Base-by-base conservation (phyloP, 1,284 basidiomycete genomes). In the Naganishia cerealis region DNA sequence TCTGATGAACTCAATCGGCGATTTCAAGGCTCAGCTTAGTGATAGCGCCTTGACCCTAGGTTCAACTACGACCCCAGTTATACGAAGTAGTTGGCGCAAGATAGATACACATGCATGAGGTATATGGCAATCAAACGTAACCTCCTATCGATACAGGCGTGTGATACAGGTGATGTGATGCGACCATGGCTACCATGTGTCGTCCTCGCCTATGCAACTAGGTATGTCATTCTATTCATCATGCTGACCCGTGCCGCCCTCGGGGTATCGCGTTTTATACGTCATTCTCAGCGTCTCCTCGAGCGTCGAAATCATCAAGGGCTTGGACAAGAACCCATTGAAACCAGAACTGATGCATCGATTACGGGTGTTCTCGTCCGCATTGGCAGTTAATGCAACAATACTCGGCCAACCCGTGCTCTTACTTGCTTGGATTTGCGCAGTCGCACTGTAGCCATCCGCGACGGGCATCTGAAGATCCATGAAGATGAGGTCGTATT, bases 311-410 rank as follows among this genome's bases (percentile, higher is more conserved):
- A 69, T 67, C 21, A 57, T 73, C 26, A 80, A 69, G 0, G 79
- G 79, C 69, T 80, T 80, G 26, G 70, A 69, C 10, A 80, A 70
- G 52, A 75, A 77, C 39, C 67, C 71, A 67, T 72, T 76, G 66
- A 78, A 79, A 0, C 75, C 76, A 0, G 69, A 73, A 13, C 72
- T 71, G 9, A 61, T 16, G 46, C 75, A 77, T 29, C 67, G 54
- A 15, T 72, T 59, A 24, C 75, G 75, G 0, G 76, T 77, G 21
- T 70, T 73, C 74, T 76, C 50, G 57, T 79, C 76, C 3, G 76
- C 75, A 59, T 80, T 79, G 7, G 79, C 79, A 2, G 77, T 78
- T 18, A 80, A 66, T 0, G 78, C 78, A 4, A 78, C 78, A 1
- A 77, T 72, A 29, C 71, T 72, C 5, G 78, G 77, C n/a, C 74